Base-by-base conservation (phyloP, 1,284 basidiomycete genomes). In the Tylopilus sp. region DNA sequence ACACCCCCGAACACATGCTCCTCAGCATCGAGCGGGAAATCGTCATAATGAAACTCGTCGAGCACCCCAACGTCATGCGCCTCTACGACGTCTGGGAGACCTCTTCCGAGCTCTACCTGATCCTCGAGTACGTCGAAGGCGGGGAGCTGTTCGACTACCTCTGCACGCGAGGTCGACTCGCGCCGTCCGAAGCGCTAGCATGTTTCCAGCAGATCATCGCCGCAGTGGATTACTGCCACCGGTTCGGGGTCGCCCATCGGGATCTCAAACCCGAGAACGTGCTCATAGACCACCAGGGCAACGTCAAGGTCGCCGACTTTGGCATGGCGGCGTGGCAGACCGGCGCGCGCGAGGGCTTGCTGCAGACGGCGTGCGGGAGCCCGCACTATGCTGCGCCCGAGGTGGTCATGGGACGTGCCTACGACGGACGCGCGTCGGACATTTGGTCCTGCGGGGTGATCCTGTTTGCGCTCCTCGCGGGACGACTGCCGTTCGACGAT, bases 361-460 rank as follows among this genome's bases (percentile, higher is more conserved):
- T 98, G 46, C 83, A 86, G 65, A 99, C 96, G 1, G 88, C 88
- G 34, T 99, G 97, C 60, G 97, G 97, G 28, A 92, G 88, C 57
- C 96, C 96, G 36, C 96, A 99, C 68, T 99, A 99, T 59, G 95
- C 95, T 34, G 89, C 89, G n/a, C 97, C 96, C 2, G 96, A 99
- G 73, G 89, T 99, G 52, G 84, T 90, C 64, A 78, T 78, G 69
- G 92, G 92, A 16, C 76, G 81, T 50, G 83, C 86, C 23, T 99
- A 99, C 70, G 84, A 95, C 60, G 97, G 96, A 21, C 81, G 86
- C 2, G 80, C 83, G 15, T 86, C 93, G 35, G 97, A 99, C 69
- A 93, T 97, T 65, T 99, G 97, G 97, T 97, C 93, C 29, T 98
- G 96, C 65, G 97, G 97, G 50, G 86, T 99, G 66, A 96, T 98